phyloP scores from a whole-genome alignment of 306 rosid species.

The Hylodesmum podocarpum region DNA sequence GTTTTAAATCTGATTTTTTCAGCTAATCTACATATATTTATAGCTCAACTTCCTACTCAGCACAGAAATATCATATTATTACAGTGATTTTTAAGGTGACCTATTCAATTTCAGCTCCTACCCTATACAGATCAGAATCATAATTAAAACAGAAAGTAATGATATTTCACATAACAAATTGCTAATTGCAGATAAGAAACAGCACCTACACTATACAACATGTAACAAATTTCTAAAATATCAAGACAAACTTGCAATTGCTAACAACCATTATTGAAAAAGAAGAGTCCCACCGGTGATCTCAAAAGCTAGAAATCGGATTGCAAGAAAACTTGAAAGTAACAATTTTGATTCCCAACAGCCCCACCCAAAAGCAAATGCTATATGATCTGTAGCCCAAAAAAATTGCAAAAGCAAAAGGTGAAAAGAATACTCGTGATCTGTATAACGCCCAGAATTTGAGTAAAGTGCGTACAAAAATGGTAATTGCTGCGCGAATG shows the following conservation, averaged over 20 bases:
- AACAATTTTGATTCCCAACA: constrained; percentile 29
- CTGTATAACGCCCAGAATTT: constrained; percentile 33
- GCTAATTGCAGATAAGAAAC: background rate
- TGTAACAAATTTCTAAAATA: background rate
- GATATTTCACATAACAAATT: background rate
- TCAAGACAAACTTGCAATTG: constrained; percentile 16
- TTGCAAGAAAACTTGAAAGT: constrained; percentile 22
- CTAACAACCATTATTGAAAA: background rate
- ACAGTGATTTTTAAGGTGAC: background rate
- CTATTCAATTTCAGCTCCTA: constrained; percentile 8
- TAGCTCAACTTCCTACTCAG: constrained; percentile 17
- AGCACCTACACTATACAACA: background rate
- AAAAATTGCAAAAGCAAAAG: constrained; percentile 2
- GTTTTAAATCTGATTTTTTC: background rate
- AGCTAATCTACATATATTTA: background rate
- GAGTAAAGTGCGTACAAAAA: constrained; percentile 34
- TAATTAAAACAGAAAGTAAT: constrained; percentile 16
- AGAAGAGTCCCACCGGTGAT: constrained; percentile 32
- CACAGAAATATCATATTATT: background rate
- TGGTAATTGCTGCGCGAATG: background rate
- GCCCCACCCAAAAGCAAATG: background rate
- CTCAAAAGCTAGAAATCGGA: constrained; percentile 33
- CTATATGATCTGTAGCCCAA: background rate
- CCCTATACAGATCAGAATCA: constrained; percentile 16
- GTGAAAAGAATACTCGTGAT: background rate